These are phyloP conservation scores for Phanerochaete carnosa DNA, from an alignment of 768 basidiomycete genomes.

Conservation along the genomic window DNA sequence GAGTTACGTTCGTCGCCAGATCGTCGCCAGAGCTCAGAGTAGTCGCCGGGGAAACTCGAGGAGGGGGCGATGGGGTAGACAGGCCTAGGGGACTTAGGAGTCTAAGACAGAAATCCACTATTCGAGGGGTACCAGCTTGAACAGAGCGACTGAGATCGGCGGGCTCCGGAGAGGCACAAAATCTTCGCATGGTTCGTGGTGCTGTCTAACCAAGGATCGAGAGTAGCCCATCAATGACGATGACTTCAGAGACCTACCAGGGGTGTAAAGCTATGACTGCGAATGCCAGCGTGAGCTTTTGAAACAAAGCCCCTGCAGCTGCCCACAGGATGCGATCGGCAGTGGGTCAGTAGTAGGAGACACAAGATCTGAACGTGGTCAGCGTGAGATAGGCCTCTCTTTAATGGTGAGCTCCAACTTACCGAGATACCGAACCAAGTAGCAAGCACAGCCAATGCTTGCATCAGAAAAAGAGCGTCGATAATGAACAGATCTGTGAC, in stretches of 20 bases:
- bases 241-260: too few species aligned
- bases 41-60: not conserved
- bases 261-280: too few species aligned
- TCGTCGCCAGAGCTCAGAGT: not conserved
- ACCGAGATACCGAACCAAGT: not conserved
- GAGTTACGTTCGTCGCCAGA: not conserved
- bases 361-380: not conserved
- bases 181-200: too few species aligned
- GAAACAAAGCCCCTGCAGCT: too few species aligned
- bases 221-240: too few species aligned
- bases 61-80: not conserved
- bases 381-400: too few species aligned
- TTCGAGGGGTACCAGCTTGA: not conserved
- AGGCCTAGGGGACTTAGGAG: not conserved
- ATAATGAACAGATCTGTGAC: not conserved
- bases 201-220: too few species aligned
- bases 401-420: not conserved
- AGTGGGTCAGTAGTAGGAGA: not conserved
- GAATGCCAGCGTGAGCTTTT: not conserved
- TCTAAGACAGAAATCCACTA: not conserved
- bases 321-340: not conserved
- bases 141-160: not conserved
- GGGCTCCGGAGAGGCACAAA: not conserved
- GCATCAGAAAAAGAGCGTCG: not conserved
- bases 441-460: not conserved